Evolutionary conservation across 1,139 yeast genomes (phyloP), one percentile per base, ranked within the genome.

Genomic region (Candida sanyaensis): DNA sequence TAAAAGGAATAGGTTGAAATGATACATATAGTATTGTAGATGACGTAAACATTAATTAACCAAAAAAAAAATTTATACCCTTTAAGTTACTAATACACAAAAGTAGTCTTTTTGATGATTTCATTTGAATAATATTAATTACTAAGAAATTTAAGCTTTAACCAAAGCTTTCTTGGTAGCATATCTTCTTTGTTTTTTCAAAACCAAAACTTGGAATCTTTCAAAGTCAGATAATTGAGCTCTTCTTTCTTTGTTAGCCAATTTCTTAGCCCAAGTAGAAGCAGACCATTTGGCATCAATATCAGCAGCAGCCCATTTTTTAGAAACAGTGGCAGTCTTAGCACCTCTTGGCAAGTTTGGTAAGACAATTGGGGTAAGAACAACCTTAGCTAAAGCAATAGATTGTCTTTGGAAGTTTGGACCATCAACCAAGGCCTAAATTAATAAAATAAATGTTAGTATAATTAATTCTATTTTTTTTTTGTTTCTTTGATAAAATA

Each of bases 161-260:
- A 95, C 93, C 55, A 73, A 68, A 64, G 78, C 77, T 67, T 90
- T 92, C 83, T 88, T 88, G 71, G 92, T 92, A 78, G 93, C 91
- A 73, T 76, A 86, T 82, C 93, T 88, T 81, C 90, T 90, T 84
- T 92, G 97, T 86, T 91, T 93, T 88, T 88, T 92, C 77, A 90
- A 86, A 65, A 90, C 95, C 76, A 88, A 75, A 66, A 92, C 99
- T 84, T 93, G 97, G 97, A 93, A 93, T 86, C 99, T 92, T 84
- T 93, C 97, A 70, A 93, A 93, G 80, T 93, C 99, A 65, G 93
- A 73, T 75, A 95, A 87, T 72, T 86, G 80, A 67, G 95, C 77
- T 84, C 99, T 89, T 78, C 86, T 90, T 78, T 88, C 85, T 78
- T 88, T 90, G 77, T 88, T 86, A 71, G 96, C 97, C 70, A 93